Evolutionary conservation across 2,329 filamentous ascomycete genomes (phyloP).

Genomic region (Ophiostoma ips): DNA sequence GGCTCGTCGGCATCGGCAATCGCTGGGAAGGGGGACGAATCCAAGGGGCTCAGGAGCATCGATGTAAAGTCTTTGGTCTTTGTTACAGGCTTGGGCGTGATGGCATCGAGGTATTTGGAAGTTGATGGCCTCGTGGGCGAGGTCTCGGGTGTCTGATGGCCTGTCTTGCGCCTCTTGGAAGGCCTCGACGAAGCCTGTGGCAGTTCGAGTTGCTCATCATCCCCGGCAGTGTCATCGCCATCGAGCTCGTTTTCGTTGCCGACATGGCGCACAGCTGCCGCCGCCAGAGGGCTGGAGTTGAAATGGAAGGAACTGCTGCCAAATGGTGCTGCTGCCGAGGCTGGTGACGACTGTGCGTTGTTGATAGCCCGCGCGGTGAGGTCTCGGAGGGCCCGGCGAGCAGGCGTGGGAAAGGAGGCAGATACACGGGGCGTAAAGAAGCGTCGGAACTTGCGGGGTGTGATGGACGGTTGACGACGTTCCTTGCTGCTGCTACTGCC

Average conservation of each 20-base stretch:
- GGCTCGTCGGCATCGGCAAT: conserved; percentile 17
- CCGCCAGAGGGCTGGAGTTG: conserved; percentile 22
- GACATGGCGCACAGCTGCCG: conserved; percentile 6
- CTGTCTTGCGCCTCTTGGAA: conserved; percentile 25
- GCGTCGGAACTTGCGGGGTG: conserved; percentile 36
- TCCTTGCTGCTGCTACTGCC: conserved; percentile 24
- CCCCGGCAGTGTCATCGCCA: conserved; percentile 14
- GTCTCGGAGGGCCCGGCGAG: conserved; percentile 27
- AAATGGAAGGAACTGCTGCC: background rate
- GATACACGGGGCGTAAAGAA: conserved; percentile 38
- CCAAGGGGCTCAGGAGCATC: conserved; percentile 26
- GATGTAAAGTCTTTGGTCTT: conserved; percentile 3
- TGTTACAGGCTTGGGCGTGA: conserved; percentile 5
- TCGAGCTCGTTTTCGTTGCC: conserved; percentile 15
- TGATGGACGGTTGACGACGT: conserved; percentile 36
- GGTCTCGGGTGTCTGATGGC: conserved; percentile 26
- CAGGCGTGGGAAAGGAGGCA: conserved; percentile 22
- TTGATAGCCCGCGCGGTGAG: conserved; percentile 28
- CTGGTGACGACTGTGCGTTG: conserved; percentile 24
- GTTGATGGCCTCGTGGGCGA: conserved; percentile 21
- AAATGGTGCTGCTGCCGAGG: background rate
- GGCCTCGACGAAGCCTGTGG: conserved; percentile 10
- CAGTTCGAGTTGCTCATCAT: conserved; percentile 12
- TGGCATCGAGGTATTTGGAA: conserved; percentile 1
- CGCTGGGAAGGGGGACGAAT: conserved; percentile 19